Evolutionary conservation across 169 alveolate species (phyloP), one percentile per base, ranked within the genome.

Genomic region (Plasmodium fragile): DNA sequence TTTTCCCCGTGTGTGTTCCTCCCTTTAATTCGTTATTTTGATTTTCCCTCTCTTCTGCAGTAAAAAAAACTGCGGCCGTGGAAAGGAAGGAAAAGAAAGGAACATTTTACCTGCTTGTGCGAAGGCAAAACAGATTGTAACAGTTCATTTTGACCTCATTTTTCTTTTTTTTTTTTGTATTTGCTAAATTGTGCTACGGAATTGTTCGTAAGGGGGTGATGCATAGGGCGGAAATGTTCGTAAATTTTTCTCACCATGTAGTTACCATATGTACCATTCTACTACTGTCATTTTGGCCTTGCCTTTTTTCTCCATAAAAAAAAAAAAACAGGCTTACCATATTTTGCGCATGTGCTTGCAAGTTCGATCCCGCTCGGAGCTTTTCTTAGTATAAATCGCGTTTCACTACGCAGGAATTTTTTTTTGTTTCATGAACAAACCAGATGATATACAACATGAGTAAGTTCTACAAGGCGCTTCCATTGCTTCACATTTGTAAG

Each of bases 11-110:
- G 49, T 41, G 32, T 79, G 18, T 39, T 70, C 39, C 81, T 13
- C 22, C 70, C 53, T 25, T 28, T 4, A 41, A n/a, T 30, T 83
- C 34, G 34, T 52, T 49, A 45, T 28, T 28, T 7, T 41, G 34
- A 30, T 71, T 36, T 83, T 83, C 53, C 92, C 32, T 59, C 41
- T 22, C 36, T 71, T 45, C n/a, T 71, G 55, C 28, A 83, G 65
- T 25, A 83, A 83, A 83, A 34, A 34, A 4, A 65, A 65, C n/a
- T 8, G 16, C 41, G 75, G 36, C n/a, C 41, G 34, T 25, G 30
- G 28, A n/a, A 43, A 32, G 55, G 34, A 79, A 43, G 65, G 65
- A 79, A 79, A 25, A 45, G 34, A 78, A 25, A 79, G 59, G 85
- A 41, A 45, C 30, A 79, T 45, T 79, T 79, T 79, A 22, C 28